Evolutionary conservation across 2,329 filamentous ascomycete genomes (phyloP), one percentile per base, ranked within the genome.

Genomic region (Rhexocercosporidium sp.): DNA sequence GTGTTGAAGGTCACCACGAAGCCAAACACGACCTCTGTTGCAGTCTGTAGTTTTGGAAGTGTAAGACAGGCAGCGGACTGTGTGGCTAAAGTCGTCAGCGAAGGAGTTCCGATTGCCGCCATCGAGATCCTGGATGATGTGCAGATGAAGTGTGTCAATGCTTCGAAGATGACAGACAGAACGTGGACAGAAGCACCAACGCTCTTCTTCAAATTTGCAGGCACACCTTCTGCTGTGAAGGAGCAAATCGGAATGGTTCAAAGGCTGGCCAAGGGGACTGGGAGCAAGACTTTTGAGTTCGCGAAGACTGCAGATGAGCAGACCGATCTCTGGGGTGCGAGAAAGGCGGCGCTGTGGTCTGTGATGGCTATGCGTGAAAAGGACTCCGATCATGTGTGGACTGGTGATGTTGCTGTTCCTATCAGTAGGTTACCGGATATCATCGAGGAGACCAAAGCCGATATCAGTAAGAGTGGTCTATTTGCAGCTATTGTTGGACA

Each of bases 41-140:
- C 94, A 3, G 91, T 97, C 18, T 76, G 88, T 70, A 88, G 85
- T 57, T 92, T 92, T 77, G 82, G 82, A 3, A 82, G 77, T 18
- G 79, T 78, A 9, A 72, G 74, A 37, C 70, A 77, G 63, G 77
- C 77, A 46, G 77, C 77, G 2, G 73, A 90, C 75, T 96, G 93
- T 77, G 94, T 96, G 1, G 88, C 90, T 71, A 86, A 86, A 64
- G 93, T 97, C 12, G 94, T 97, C 4, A 88, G 88, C 53, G 86
- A 91, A 62, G 94, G 93, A 29, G 87, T 97, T 12, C 92, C 92
- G 34, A 90, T 97, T 49, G 94, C 94, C 0, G 94, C 94, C n/a
- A 89, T 97, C 51, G 94, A 97, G 81, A 91, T 97, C 66, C 83
- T 97, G 31, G 94, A 97, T 80, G 94, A 97, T 77, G 90, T 94